Conservation (phyloP, 345 rosid genomes). For the Firmiana major region DNA sequence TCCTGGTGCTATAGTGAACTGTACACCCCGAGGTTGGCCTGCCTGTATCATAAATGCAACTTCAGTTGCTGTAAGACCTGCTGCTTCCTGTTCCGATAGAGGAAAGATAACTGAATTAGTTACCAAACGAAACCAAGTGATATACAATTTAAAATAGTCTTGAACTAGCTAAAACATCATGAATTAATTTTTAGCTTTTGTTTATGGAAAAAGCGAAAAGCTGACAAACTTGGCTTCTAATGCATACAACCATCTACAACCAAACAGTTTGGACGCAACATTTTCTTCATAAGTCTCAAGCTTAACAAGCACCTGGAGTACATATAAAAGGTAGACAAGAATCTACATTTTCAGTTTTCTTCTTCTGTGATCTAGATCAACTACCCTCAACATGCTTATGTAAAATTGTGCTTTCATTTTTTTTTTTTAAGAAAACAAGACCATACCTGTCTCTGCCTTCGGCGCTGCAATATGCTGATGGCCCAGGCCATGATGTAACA, state of each 20-base stretch:
- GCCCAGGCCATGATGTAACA: constrained; percentile 99
- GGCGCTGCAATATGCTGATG: constrained; percentile 82
- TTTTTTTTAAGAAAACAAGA: background rate
- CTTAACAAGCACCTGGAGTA: background rate
- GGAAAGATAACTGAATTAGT: background rate
- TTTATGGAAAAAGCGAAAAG: background rate
- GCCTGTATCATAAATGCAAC: constrained; percentile 90
- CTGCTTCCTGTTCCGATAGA: constrained; percentile 67
- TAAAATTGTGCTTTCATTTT: background rate
- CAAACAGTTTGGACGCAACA: background rate
- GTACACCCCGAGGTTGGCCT: constrained; percentile 70
- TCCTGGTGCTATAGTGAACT: constrained; percentile 67
- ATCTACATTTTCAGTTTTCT: constrained; percentile 3
- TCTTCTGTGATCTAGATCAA: background rate
- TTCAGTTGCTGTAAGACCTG: constrained; percentile 81
- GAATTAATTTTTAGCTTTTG: background rate
- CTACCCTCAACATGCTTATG: background rate
- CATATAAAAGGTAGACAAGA: background rate
- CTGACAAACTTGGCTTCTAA: background rate
- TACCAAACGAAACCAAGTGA: background rate
- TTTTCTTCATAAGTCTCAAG: background rate
- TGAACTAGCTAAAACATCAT: background rate
- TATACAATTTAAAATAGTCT: background rate
- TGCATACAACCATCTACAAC: background rate
- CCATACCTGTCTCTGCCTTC: constrained; percentile 88